phyloP scores from a whole-genome alignment of 78 protist species.

The Goniomonas avonlea region DNA sequence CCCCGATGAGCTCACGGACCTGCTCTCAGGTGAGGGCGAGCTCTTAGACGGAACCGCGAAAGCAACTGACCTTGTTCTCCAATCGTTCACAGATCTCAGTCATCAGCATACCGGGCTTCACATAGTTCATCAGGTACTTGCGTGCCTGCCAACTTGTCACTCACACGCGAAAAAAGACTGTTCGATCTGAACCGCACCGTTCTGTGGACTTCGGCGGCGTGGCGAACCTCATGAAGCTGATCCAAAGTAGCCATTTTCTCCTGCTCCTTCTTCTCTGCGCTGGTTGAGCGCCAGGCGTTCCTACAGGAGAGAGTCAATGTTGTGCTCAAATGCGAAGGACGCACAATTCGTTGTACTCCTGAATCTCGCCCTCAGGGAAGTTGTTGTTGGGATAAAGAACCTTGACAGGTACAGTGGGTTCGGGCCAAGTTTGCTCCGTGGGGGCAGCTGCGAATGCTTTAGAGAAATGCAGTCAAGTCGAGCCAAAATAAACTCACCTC shows the following conservation, averaged over 20 bases:
- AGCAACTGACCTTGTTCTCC: conserved; percentile 45
- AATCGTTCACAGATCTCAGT: conserved; percentile 64
- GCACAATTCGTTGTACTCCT: conserved; percentile 19
- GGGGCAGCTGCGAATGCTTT: neutral
- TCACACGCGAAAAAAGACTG: no score
- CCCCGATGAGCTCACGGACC: conserved; percentile 32
- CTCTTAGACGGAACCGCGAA: neutral
- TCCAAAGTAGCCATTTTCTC: conserved; percentile 38
- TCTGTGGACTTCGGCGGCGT: conserved; percentile 88
- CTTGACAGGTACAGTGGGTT: conserved; percentile 56
- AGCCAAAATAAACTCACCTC: neutral
- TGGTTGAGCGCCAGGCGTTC: conserved; percentile 59
- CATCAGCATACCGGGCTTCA: conserved; percentile 78
- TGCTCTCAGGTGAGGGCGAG: neutral
- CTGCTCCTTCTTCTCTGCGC: conserved; percentile 62
- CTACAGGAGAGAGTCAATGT: neutral
- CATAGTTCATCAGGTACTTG: conserved; percentile 40
- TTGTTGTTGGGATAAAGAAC: conserved; percentile 31
- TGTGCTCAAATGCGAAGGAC: neutral
- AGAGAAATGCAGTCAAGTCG: neutral
- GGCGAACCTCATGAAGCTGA: conserved; percentile 52
- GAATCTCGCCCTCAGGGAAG: conserved; percentile 48
- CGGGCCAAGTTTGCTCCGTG: conserved; percentile 42
- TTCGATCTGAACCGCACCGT: conserved; percentile 2
- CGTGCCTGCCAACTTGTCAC: conserved; percentile 31